Conservation (phyloP, 2,329 filamentous ascomycete species). For the Pseudomassariella vexata region DNA sequence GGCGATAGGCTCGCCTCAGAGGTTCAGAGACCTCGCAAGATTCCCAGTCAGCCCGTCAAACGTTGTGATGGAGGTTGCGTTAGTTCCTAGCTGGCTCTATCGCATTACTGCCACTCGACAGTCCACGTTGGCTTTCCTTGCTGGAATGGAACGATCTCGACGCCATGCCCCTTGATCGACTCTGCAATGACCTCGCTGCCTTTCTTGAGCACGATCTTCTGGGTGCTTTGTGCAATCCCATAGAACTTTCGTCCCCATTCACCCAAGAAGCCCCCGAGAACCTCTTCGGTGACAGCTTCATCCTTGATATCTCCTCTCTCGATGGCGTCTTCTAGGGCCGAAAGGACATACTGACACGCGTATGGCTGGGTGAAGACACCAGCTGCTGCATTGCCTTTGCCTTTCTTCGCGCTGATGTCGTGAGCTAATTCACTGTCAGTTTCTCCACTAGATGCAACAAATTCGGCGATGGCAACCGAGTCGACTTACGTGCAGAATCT, state of each 20-base stretch:
- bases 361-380: slow-evolving; percentile 76
- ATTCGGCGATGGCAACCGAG: not conserved
- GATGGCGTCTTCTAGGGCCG: slow-evolving; percentile 44
- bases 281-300: slow-evolving; percentile 21
- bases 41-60: too few relatives aligned
- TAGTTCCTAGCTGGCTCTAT: not conserved
- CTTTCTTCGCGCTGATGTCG: slow-evolving; percentile 52
- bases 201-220: slow-evolving; percentile 9
- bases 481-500: slow-evolving; percentile 62
- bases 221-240: slow-evolving; percentile 8
- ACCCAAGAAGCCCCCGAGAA: slow-evolving; percentile 22
- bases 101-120: slow-evolving; percentile 34
- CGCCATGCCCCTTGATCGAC: slow-evolving; percentile 45
- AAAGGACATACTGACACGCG: slow-evolving; percentile 49
- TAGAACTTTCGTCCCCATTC: slow-evolving; percentile 21
- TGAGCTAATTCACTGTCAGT: slow-evolving; percentile 28
- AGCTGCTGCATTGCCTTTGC: slow-evolving; percentile 53
- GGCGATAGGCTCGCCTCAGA: too few relatives aligned
- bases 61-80: too few relatives aligned
- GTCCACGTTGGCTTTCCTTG: slow-evolving; percentile 56
- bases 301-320: slow-evolving; percentile 19
- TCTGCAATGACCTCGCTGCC: slow-evolving; percentile 43
- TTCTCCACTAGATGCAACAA: slow-evolving; percentile 23
- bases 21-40: too few relatives aligned
- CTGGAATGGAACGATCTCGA: slow-evolving; percentile 62